Evolutionary conservation across 2,329 filamentous ascomycete species (phyloP).

Genomic region (Gaeumannomyces sp.): DNA sequence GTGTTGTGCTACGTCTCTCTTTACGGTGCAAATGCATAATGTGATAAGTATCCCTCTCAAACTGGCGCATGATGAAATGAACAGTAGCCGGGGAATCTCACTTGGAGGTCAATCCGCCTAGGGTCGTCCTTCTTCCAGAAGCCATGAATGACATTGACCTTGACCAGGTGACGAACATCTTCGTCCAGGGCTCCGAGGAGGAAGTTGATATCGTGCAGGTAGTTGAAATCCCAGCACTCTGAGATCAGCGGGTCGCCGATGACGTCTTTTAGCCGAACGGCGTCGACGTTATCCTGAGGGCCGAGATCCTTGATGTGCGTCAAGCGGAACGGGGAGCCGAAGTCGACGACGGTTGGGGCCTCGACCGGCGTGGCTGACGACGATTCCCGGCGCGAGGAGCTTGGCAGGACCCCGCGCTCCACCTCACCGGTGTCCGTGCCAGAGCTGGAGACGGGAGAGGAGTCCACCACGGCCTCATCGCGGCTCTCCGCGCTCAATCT

Average conservation of each 20-base stretch:
- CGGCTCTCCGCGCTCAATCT: not conserved
- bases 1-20: conserved; percentile 57
- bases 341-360: not conserved
- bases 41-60: not conserved
- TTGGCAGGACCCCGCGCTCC: not conserved
- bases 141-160: conserved; percentile 53
- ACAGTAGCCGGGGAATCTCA: conserved; percentile 26
- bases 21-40: not conserved
- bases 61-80: not conserved
- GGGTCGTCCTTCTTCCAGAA: conserved; percentile 63
- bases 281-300: conserved; percentile 53
- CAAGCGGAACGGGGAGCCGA: conserved; percentile 64
- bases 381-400: not conserved
- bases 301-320: conserved; percentile 63
- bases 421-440: not conserved
- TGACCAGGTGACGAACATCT: conserved; percentile 41
- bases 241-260: conserved; percentile 68
- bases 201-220: conserved; percentile 53
- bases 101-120: conserved; percentile 51
- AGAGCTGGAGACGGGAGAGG: not conserved
- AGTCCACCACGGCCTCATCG: not conserved
- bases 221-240: conserved; percentile 68
- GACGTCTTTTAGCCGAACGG: conserved; percentile 60
- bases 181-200: conserved; percentile 47
- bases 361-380: not conserved